Conservation (phyloP, 164 flowering plant genomes). For the Tetrastigma voinierianum region DNA sequence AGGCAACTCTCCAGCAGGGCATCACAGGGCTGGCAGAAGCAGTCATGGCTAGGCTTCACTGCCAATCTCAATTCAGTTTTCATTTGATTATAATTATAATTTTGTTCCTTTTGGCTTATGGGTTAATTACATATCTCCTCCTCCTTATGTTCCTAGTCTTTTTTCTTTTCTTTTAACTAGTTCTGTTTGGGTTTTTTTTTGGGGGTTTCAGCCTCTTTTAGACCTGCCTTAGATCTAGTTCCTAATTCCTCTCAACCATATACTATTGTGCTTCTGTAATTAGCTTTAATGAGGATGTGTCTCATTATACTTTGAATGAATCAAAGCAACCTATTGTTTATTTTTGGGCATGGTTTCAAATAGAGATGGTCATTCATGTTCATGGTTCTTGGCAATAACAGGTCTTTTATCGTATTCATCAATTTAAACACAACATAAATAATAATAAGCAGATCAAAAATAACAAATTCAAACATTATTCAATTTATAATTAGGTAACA, state of each 20-base stretch:
- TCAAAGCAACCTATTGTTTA: not conserved
- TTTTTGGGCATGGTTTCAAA: no score
- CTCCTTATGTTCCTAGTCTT: no score
- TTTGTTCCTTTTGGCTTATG: conserved; percentile 1
- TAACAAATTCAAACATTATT: no score
- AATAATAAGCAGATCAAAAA: no score
- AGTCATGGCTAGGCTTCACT: conserved; percentile 62
- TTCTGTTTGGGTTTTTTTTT: not conserved
- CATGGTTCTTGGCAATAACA: no score
- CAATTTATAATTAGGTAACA: no score
- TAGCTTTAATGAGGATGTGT: not conserved
- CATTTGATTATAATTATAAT: conserved; percentile 6
- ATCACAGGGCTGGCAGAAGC: conserved; percentile 27
- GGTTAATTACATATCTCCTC: no score
- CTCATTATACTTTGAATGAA: not conserved
- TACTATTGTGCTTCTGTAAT: conserved; percentile 20
- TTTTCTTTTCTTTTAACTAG: no score
- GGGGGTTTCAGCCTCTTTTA: not conserved
- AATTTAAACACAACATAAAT: no score
- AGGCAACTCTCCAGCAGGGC: conserved; percentile 6
- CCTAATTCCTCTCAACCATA: conserved; percentile 12
- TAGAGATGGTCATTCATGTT: no score
- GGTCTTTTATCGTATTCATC: no score
- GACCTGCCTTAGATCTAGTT: conserved; percentile 10
- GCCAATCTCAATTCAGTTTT: conserved; percentile 26